Conservation (phyloP, 2,329 filamentous ascomycete genomes). For the Lasiodiplodia hormozganensis region DNA sequence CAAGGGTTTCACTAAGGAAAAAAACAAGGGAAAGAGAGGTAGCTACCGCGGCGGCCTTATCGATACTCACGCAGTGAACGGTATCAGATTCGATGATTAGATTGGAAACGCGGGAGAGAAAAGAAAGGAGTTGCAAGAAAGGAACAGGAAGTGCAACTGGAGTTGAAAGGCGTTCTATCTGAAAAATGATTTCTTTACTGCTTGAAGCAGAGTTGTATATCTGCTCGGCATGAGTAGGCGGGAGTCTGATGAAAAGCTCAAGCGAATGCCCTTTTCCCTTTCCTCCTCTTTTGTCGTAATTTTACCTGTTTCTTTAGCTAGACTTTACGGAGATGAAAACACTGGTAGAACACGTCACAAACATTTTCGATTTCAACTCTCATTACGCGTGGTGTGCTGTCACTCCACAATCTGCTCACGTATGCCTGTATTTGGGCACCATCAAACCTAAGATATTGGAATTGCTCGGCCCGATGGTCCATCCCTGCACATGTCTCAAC, state of each 20-base stretch:
- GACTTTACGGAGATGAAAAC: neutral
- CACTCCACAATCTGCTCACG: constrained; percentile 24
- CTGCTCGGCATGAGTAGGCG: constrained; percentile 1
- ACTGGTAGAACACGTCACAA: neutral
- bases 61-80: constrained; percentile 80
- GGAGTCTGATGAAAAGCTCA: neutral
- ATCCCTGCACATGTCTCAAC: neutral
- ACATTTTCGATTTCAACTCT: neutral
- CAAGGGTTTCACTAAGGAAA: constrained; percentile 99
- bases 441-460: neutral
- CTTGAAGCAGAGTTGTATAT: constrained; percentile 10
- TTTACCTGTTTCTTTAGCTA: neutral
- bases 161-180: neutral
- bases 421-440: neutral
- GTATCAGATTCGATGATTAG: constrained; percentile 92
- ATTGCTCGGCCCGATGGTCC: constrained; percentile 14
- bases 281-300: neutral
- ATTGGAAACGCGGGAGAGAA: neutral
- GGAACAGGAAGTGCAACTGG: neutral
- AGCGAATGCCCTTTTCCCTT: neutral
- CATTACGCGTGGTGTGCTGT: neutral
- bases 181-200: neutral
- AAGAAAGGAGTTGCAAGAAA: neutral
- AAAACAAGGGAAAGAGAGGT: constrained; percentile 86
- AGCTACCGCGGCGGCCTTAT: constrained; percentile 89